phyloP scores from a whole-genome alignment of 2,329 filamentous ascomycete species.

The Exophiala viscosa region DNA sequence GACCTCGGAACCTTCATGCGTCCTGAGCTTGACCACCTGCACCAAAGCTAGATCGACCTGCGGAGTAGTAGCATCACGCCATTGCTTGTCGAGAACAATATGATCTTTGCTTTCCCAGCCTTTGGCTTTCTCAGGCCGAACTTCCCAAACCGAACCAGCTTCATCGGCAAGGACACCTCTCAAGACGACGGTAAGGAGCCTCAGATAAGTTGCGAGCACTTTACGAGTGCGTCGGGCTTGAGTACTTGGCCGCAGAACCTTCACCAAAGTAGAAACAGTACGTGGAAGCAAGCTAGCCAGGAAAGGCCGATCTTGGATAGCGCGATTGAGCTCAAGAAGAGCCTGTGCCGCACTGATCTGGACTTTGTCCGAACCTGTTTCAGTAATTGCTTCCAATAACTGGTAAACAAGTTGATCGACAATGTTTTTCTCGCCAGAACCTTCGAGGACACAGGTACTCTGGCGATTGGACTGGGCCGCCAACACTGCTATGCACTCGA shows the following conservation, averaged over 20 bases:
- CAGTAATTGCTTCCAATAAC: conserved; percentile 68
- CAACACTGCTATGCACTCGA: conserved; percentile 65
- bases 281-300: conserved; percentile 84
- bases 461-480: conserved; percentile 50
- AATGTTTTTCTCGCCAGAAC: conserved; percentile 64
- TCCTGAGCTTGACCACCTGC: conserved; percentile 70
- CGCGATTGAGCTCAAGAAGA: conserved; percentile 58
- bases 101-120: conserved; percentile 34
- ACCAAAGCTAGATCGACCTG: conserved; percentile 82
- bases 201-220: conserved; percentile 62
- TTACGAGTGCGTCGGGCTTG: conserved; percentile 57
- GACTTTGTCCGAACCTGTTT: conserved; percentile 62
- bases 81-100: conserved; percentile 50
- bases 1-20: conserved; percentile 66
- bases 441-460: conserved; percentile 43
- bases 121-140: neutral
- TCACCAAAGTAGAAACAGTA: conserved; percentile 76
- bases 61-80: conserved; percentile 73
- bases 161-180: conserved; percentile 46
- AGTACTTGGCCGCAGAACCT: conserved; percentile 67
- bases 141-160: conserved; percentile 27
- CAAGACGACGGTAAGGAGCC: conserved; percentile 52
- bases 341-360: conserved; percentile 67
- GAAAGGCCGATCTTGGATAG: conserved; percentile 68
- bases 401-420: conserved; percentile 79